Evolutionary conservation across 2,329 filamentous ascomycete species (phyloP).

Genomic region (Sclerotinia subarctica): DNA sequence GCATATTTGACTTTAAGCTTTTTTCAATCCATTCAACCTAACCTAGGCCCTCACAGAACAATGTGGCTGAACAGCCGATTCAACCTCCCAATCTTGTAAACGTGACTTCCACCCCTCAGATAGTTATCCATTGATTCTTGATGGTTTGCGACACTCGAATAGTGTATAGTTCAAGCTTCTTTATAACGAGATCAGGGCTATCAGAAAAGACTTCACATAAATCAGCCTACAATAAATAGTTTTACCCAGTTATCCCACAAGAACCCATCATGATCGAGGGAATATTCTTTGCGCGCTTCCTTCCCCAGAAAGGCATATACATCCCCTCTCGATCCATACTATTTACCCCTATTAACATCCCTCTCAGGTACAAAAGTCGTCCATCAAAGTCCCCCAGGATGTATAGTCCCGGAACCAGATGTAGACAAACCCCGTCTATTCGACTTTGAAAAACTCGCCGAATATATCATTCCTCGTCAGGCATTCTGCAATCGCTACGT

Average conservation of each 20-base stretch:
- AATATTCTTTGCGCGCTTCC: conserved; percentile 69
- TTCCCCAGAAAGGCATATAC: conserved; percentile 58
- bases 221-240: background rate
- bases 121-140: no score
- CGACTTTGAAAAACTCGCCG: conserved; percentile 80
- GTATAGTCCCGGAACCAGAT: conserved; percentile 52
- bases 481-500: conserved; percentile 92
- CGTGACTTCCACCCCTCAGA: no score
- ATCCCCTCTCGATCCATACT: background rate
- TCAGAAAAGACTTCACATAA: background rate
- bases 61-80: background rate
- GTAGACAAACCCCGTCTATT: conserved; percentile 62
- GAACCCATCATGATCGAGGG: conserved; percentile 58
- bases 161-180: background rate
- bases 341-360: conserved; percentile 3
- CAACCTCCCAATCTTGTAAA: background rate
- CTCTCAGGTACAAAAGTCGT: conserved; percentile 57
- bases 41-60: no score
- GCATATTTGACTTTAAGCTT: no score
- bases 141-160: background rate
- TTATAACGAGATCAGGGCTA: background rate
- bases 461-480: conserved; percentile 92
- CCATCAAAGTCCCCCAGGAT: conserved; percentile 60
- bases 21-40: no score
- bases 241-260: background rate